phyloP scores from a whole-genome alignment of 352 stramenopile species.

The Phytophthora cajani region DNA sequence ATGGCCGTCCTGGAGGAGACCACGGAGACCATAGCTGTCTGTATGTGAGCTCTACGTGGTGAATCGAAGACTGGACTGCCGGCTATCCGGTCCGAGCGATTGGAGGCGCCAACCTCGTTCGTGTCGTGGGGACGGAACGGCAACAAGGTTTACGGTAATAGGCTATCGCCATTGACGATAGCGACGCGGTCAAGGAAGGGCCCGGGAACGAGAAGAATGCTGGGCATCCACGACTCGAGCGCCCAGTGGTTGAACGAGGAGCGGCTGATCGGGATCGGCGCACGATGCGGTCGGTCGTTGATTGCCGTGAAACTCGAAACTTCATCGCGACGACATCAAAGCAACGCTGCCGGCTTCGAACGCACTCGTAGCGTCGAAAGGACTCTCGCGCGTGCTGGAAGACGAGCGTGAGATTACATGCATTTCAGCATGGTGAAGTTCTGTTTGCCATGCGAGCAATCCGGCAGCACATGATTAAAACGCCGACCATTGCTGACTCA shows the following conservation, averaged over 20 bases:
- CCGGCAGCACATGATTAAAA: slow-evolving; percentile 3
- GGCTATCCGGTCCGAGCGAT: not conserved
- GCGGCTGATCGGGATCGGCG: slow-evolving; percentile 21
- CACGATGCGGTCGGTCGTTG: slow-evolving; percentile 12
- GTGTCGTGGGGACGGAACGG: slow-evolving; percentile 16
- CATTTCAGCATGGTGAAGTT: slow-evolving; percentile 4
- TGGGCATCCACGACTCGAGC: slow-evolving; percentile 12
- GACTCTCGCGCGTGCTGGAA: slow-evolving; percentile 3
- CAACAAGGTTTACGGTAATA: slow-evolving; percentile 23
- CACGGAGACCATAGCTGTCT: slow-evolving; percentile 23
- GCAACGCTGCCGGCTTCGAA: not conserved
- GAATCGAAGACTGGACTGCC: slow-evolving; percentile 34
- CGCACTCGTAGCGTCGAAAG: slow-evolving; percentile 10
- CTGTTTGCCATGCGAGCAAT: not conserved
- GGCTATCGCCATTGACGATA: not conserved
- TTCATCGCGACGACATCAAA: slow-evolving; percentile 14
- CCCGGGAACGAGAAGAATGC: slow-evolving; percentile 22
- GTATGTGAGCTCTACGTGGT: slow-evolving; percentile 4
- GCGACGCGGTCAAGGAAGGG: slow-evolving; percentile 20
- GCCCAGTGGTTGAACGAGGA: slow-evolving; percentile 11
- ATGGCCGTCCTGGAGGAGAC: slow-evolving; percentile 19
- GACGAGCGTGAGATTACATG: not conserved
- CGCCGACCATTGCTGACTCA: slow-evolving; percentile 17
- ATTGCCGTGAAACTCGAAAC: slow-evolving; percentile 19
- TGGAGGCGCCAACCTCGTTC: slow-evolving; percentile 21